phyloP scores from a whole-genome alignment of 805 yeast species.

The Wickerhamiella alocasiicola region DNA sequence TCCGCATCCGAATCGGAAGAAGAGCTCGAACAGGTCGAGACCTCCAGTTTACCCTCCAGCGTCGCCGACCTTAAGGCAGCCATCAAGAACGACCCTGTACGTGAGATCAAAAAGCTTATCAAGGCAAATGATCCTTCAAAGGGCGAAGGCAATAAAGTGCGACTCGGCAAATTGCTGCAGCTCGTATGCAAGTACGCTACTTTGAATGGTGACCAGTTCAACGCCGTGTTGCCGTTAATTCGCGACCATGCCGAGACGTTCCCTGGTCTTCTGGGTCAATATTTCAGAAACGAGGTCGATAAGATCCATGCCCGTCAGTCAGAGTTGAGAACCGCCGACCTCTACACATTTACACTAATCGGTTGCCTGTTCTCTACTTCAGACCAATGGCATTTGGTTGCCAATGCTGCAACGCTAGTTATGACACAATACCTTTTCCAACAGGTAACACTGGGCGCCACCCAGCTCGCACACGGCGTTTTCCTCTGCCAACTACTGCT shows the following conservation, averaged over 20 bases:
- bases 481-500: conserved; percentile 52
- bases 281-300: conserved; percentile 44
- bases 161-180: conserved; percentile 48
- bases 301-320: conserved; percentile 33
- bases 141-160: conserved; percentile 71
- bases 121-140: conserved; percentile 59
- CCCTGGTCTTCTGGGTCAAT: conserved; percentile 49
- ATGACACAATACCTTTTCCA: conserved; percentile 60
- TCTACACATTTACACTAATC: conserved; percentile 54
- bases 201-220: conserved; percentile 17
- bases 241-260: conserved; percentile 53
- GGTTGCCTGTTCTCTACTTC: conserved; percentile 85
- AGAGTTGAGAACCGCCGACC: conserved; percentile 35
- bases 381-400: conserved; percentile 86
- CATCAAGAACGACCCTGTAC: conserved; percentile 11
- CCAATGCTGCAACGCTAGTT: conserved; percentile 66
- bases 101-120: conserved; percentile 40
- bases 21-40: conserved; percentile 7
- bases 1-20: conserved; percentile 40
- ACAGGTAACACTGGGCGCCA: conserved; percentile 31
- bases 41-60: conserved; percentile 13
- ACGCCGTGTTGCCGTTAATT: conserved; percentile 8
- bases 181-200: conserved; percentile 46
- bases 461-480: conserved; percentile 44
- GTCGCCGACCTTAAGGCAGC: conserved; percentile 8